A percentile compares a stretch with the other conserved stretches of the same genome.
phyloP scores from a whole-genome alignment of 371 early-diverging fungal species.

The Cokeromyces recurvatus region DNA sequence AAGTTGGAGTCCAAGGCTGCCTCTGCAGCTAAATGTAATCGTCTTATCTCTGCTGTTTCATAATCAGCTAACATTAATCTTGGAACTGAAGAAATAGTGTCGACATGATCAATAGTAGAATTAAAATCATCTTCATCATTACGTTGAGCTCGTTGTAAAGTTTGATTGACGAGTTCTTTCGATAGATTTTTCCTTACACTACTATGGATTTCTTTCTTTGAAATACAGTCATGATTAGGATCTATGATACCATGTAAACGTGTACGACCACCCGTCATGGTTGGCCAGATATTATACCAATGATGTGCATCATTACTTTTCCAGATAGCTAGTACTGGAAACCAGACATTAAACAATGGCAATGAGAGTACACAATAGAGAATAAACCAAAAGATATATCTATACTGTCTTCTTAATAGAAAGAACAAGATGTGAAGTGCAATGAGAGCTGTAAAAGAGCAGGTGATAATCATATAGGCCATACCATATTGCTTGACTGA shows the following conservation, averaged over 20 bases:
- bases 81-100: constrained; percentile 14
- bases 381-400: constrained; percentile 42
- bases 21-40: constrained; percentile 33
- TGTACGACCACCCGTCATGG: constrained; percentile 1
- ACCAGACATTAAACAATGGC: constrained; percentile 40
- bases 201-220: not conserved
- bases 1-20: constrained; percentile 44
- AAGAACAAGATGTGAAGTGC: constrained; percentile 38
- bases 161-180: no score
- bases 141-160: no score
- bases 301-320: constrained; percentile 29
- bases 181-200: not conserved
- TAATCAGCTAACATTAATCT: constrained; percentile 34
- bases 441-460: constrained; percentile 28
- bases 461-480: constrained; percentile 32
- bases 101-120: no score
- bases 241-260: constrained; percentile 40
- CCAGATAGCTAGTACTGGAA: constrained; percentile 39
- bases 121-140: constrained; percentile 5
- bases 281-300: constrained; percentile 48
- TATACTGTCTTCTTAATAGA: constrained; percentile 32
- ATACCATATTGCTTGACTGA: constrained; percentile 19
- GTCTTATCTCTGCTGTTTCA: constrained; percentile 29
- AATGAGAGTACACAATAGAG: constrained; percentile 34
- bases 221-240: not conserved